phyloP scores from a whole-genome alignment of 352 stramenopile species.

The Lagenidium sp. region DNA sequence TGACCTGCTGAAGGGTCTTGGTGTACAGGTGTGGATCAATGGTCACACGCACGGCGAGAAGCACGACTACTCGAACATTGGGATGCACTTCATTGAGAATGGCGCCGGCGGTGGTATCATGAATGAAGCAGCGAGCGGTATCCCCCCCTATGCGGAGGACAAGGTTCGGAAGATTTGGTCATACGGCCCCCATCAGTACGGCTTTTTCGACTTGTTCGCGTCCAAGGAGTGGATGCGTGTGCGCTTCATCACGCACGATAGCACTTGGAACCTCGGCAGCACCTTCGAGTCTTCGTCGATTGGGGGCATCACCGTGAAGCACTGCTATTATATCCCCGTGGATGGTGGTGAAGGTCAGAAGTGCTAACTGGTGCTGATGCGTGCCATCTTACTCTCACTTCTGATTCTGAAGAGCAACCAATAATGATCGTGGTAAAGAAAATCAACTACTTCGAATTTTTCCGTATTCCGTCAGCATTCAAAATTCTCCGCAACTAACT shows the following conservation, averaged over 20 bases:
- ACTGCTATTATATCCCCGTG: constrained; percentile 42
- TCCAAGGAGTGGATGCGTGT: constrained; percentile 28
- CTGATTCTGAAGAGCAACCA: no score
- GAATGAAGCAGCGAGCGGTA: constrained; percentile 16
- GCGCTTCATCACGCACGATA: constrained; percentile 30
- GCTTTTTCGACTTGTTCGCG: constrained; percentile 31
- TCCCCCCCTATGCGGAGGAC: constrained; percentile 8
- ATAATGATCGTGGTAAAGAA: no score
- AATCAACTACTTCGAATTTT: no score
- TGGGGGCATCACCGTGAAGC: constrained; percentile 13
- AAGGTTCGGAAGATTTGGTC: constrained; percentile 16
- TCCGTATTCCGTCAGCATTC: no score
- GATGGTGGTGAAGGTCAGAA: constrained; percentile 19
- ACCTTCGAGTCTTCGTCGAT: constrained; percentile 9
- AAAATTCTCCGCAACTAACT: no score
- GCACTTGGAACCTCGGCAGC: constrained; percentile 22
- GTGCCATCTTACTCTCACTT: no score
- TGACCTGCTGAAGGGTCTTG: constrained; percentile 30
- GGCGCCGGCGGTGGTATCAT: constrained; percentile 26
- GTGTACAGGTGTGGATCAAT: constrained; percentile 59
- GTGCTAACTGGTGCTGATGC: no score
- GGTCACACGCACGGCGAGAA: constrained; percentile 75
- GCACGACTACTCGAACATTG: constrained; percentile 33
- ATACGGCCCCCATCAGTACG: constrained; percentile 17
- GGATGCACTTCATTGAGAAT: constrained; percentile 31